phyloP scores from a whole-genome alignment of 1,139 yeast genomes.

The Zygosaccharomyces pseudobailii region DNA sequence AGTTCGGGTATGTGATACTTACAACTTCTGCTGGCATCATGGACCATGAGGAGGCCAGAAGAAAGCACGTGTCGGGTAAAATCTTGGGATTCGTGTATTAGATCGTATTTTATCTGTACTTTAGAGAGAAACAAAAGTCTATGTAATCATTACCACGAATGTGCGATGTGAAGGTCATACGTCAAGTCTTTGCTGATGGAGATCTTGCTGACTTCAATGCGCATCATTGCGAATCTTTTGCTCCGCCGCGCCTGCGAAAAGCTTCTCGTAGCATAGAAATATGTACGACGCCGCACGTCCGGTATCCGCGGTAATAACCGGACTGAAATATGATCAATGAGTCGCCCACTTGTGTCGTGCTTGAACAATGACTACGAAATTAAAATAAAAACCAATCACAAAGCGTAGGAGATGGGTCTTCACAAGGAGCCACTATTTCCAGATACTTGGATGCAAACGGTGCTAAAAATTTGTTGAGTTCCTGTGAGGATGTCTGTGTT shows the following conservation, averaged over 20 bases:
- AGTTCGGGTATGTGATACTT: constrained; percentile 92
- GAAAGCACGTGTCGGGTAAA: constrained; percentile 99
- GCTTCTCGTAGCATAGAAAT: no score
- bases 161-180: no score
- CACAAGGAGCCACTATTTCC: no score
- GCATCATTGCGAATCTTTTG: neutral
- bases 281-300: neutral
- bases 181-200: no score
- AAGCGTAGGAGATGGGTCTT: no score
- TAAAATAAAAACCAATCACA: no score
- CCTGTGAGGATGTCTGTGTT: no score
- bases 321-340: neutral
- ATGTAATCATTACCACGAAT: neutral
- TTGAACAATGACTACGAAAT: neutral
- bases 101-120: constrained; percentile 14
- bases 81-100: constrained; percentile 94
- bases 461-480: no score
- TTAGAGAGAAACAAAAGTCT: neutral
- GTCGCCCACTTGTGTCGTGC: neutral
- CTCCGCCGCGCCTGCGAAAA: no score
- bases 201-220: neutral
- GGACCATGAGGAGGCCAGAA: constrained; percentile 99
- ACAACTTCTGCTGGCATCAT: constrained; percentile 99
- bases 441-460: no score
- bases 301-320: neutral